Evolutionary conservation across 768 basidiomycete species (phyloP), one percentile per base, ranked within the genome.

Genomic region (Glaciozyma antarctica): DNA sequence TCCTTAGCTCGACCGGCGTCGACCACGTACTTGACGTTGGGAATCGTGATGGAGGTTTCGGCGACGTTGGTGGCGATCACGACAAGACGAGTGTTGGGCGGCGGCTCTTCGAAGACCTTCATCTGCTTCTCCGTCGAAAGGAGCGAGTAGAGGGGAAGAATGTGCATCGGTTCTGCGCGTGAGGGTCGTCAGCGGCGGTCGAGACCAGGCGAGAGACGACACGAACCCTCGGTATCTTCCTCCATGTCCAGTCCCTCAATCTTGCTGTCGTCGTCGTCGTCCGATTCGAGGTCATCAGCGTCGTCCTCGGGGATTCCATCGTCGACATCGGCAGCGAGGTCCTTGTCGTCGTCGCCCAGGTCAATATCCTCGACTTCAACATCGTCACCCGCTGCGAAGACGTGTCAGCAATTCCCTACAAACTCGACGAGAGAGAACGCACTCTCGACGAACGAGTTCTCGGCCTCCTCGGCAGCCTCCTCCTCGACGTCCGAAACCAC

Each of bases 41-140:
- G 94, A 65, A 99, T 99, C 0, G 94, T 98, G 41, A 98, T 79
- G 10, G 94, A 95, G 0, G 94, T 98, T 76, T 98, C 94, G 1
- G 94, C 94, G 32, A 97, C 87, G 75, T 98, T 97, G 2, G 94
- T 98, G 2, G 94, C 85, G 8, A 99, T 86, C 21, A 98, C 90
- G 19, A 98, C 92, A 5, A 99, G 81, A 44, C 95, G 88, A 65
- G 81, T 78, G 8, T 86, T 88, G 7, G 80, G 77, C 0, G 95
- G 95, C 17, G 93, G 90, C 1, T 86, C 80, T 65, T 85, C 79
- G 75, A 99, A 99, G 3, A 97, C 93, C 24, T 81, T 81, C 88
- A 97, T 91, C 74, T 99, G 95, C 75, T 90, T 89, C 62, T 97
- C 92, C 64, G 86, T 90, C 2, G 95, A 81, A 4, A 98, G 79